Evolutionary conservation across 176 grass and related monocot species (phyloP).

Genomic region (Raddia guianensis): DNA sequence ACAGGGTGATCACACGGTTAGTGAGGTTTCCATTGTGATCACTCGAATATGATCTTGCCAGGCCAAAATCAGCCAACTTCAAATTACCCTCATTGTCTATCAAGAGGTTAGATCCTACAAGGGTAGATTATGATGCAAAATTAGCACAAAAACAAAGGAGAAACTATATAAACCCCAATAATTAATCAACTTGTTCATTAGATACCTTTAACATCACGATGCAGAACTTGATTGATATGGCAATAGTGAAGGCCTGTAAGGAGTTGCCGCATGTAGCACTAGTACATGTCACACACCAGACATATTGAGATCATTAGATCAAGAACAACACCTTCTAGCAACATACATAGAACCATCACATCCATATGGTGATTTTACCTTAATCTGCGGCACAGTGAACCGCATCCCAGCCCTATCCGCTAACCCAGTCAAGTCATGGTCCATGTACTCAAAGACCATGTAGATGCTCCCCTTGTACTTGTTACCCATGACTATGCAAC

Average conservation of each 20-base stretch:
- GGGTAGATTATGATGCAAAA: constrained; percentile 12
- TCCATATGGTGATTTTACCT: constrained; percentile 63
- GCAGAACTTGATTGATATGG: constrained; percentile 91
- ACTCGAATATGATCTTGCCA: constrained; percentile 85
- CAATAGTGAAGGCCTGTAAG: constrained; percentile 95
- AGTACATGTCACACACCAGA: constrained; percentile 38
- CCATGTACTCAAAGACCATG: constrained; percentile 93
- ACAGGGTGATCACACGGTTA: constrained; percentile 94
- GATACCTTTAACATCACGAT: constrained; percentile 95
- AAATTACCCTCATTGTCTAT: constrained; percentile 98
- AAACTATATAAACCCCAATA: neutral
- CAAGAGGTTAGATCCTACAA: constrained; percentile 83
- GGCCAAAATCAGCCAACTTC: constrained; percentile 94
- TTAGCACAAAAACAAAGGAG: neutral
- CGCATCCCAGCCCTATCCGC: constrained; percentile 77
- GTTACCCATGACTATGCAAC: constrained; percentile 60
- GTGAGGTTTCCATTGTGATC: constrained; percentile 90
- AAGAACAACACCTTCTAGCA: constrained; percentile 35
- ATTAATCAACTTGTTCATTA: neutral
- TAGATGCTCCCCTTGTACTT: constrained; percentile 89
- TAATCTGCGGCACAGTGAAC: constrained; percentile 83
- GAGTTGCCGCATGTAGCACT: constrained; percentile 93
- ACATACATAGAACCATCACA: constrained; percentile 41
- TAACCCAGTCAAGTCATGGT: constrained; percentile 86
- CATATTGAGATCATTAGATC: constrained; percentile 2